These are phyloP conservation scores for Apiospora rasikravindrae DNA, from an alignment of 2,329 filamentous ascomycete genomes.

Conservation along the genomic window DNA sequence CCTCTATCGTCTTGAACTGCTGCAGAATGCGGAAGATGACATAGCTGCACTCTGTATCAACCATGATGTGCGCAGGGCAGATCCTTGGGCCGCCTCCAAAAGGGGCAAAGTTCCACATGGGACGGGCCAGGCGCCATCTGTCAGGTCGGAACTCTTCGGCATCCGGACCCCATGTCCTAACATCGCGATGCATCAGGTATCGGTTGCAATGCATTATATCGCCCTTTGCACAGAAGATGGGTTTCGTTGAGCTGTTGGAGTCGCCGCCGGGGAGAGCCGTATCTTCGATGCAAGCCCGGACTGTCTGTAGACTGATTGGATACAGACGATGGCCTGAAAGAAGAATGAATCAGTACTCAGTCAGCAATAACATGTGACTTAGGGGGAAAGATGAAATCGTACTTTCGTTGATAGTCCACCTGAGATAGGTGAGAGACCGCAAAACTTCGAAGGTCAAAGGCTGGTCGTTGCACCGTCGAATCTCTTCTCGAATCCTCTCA, in stretches of 20 bases:
- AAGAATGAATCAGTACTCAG: not conserved
- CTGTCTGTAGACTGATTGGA: not conserved
- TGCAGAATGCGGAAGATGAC: conserved; percentile 45
- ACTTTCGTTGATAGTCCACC: not conserved
- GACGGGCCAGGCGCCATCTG: conserved; percentile 44
- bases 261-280: conserved; percentile 54
- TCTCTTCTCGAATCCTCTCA: conserved; percentile 35
- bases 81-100: conserved; percentile 29
- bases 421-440: not conserved
- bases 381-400: too few relatives aligned
- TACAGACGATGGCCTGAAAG: not conserved
- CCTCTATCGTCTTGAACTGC: conserved; percentile 37
- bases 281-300: not conserved
- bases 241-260: conserved; percentile 49
- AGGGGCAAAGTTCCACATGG: not conserved
- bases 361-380: too few relatives aligned
- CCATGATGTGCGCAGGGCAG: conserved; percentile 51
- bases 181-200: conserved; percentile 48
- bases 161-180: conserved; percentile 45
- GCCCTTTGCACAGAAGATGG: conserved; percentile 57
- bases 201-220: conserved; percentile 49
- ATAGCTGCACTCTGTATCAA: conserved; percentile 30
- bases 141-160: conserved; percentile 47
- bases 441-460: conserved; percentile 9
- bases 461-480: conserved; percentile 38